Conservation (phyloP, 192 early-diverging fungal genomes). For the Coemansia sp. region DNA sequence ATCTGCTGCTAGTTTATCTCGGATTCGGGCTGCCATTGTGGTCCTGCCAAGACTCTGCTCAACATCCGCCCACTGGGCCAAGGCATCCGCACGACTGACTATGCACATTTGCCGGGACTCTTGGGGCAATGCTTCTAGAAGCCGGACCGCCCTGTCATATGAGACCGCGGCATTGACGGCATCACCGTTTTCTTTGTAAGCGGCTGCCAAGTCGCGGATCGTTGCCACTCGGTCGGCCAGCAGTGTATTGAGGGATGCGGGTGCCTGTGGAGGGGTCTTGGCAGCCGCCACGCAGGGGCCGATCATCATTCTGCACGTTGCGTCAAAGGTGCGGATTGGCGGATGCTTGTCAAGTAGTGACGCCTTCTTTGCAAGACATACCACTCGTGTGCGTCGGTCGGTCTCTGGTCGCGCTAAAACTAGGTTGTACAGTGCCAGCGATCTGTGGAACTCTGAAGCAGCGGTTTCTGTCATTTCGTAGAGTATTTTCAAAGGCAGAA, state of each 20-base stretch:
- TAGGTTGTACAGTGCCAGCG: slow-evolving; percentile 7
- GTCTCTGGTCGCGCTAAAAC: not conserved
- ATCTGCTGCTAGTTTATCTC: too few relatives aligned
- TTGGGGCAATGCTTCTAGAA: slow-evolving; percentile 14
- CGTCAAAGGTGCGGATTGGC: slow-evolving; percentile 9
- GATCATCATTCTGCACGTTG: not conserved
- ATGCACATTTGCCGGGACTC: not conserved
- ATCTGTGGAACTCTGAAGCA: not conserved
- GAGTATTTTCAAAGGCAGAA: not conserved
- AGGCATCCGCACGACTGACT: not conserved
- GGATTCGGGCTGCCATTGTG: slow-evolving; percentile 20
- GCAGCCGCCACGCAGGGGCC: not conserved
- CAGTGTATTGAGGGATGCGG: slow-evolving; percentile 1
- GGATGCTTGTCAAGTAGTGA: slow-evolving; percentile 11
- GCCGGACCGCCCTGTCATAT: slow-evolving; percentile 21
- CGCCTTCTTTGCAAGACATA: slow-evolving; percentile 11
- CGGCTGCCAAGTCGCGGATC: slow-evolving; percentile 18
- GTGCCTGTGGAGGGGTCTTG: not conserved
- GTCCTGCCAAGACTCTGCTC: slow-evolving; percentile 31
- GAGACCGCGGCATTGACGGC: slow-evolving; percentile 10
- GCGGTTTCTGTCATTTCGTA: not conserved
- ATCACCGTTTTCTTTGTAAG: slow-evolving; percentile 17
- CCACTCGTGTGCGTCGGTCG: not conserved
- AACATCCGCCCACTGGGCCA: slow-evolving; percentile 32
- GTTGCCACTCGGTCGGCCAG: slow-evolving; percentile 9